Percentiles rank a stretch among this genome's conserved stretches.
Conservation (phyloP, 148 eudicot genomes). For the Vaccinium macrocarpon region DNA sequence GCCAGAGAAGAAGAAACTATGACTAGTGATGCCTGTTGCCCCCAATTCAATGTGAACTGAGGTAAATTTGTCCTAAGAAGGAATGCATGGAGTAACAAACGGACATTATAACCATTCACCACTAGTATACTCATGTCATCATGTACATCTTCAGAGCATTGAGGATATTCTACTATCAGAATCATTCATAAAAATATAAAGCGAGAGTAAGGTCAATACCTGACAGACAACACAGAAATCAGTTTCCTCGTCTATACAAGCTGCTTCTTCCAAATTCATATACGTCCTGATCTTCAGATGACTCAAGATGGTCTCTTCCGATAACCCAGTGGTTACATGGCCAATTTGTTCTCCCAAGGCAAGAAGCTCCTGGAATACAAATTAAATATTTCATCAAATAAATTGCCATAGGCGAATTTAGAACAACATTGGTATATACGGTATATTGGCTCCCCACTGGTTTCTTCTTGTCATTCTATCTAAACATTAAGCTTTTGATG, state of each 20-base stretch:
- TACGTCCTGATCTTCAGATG: constrained; percentile 56
- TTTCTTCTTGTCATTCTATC: too few relatives aligned
- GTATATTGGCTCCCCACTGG: neutral
- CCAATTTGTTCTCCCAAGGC: constrained; percentile 94
- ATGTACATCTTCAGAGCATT: neutral
- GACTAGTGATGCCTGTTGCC: neutral
- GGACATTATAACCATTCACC: neutral
- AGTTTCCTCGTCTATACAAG: constrained; percentile 43
- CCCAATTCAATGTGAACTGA: neutral
- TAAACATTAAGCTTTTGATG: neutral
- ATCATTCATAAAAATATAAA: neutral
- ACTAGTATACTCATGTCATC: neutral
- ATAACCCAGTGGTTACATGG: constrained; percentile 67
- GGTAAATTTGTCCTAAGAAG: neutral
- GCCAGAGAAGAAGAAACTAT: neutral
- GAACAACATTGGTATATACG: neutral
- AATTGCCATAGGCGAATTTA: neutral
- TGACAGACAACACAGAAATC: constrained; percentile 89
- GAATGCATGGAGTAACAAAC: neutral
- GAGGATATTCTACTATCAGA: neutral
- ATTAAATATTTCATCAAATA: neutral
- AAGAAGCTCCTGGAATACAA: constrained; percentile 80
- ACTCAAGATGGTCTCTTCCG: constrained; percentile 56
- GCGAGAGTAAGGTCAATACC: constrained; percentile 38
- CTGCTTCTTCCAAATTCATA: constrained; percentile 47